Evolutionary conservation across 495 filamentous ascomycete genomes (phyloP), one percentile per base, ranked within the genome.

Genomic region (Arthonia radiata): DNA sequence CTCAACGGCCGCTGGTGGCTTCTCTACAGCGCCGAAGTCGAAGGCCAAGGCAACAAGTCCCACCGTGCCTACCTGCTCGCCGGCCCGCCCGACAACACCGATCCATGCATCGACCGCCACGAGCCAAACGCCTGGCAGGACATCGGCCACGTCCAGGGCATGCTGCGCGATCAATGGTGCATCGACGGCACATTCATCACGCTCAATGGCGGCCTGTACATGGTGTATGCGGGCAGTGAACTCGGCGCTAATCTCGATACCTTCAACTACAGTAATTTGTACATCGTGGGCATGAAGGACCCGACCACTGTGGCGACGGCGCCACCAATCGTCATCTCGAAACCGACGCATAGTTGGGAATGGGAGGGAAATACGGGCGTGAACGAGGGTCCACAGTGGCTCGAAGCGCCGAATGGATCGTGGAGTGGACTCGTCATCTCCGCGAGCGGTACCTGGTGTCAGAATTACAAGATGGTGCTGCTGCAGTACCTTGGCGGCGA

Each of bases 311-410:
- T 23, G 2, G 16, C 23, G 15, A 30, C 13, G 5, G 31, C 31
- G 13, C 27, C 11, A 5, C 35, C 43, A 0, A 26, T 41, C 9
- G 26, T 31, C 12, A 44, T 48, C 9, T 37, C 28, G 18, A 38
- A 37, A 11, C 45, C 43, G 1, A 26, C 28, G 11, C 14, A 44
- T 13, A 6, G 26, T 1, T 48, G 45, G 45, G 45, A 49, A 26
- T 34, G 27, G 16, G 30, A 30, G 2, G 43, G 37, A 7, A 26
- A 29, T 3, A 17, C 25, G 11, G 45, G 43, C 7, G 43, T 49
- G 13, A 47, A 44, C 29, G 45, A 49, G 26, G 45, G 43, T 4
- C 45, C 45, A 23, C 43, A 49, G 27, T 42, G 38, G 27, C 31
- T 47, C 10, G 32, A 17, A 18, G 32, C 35, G 13, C 39, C 41